These are phyloP conservation scores for Hypomontagnella monticulosa DNA, from an alignment of 495 filamentous ascomycete genomes.

Conservation along the genomic window DNA sequence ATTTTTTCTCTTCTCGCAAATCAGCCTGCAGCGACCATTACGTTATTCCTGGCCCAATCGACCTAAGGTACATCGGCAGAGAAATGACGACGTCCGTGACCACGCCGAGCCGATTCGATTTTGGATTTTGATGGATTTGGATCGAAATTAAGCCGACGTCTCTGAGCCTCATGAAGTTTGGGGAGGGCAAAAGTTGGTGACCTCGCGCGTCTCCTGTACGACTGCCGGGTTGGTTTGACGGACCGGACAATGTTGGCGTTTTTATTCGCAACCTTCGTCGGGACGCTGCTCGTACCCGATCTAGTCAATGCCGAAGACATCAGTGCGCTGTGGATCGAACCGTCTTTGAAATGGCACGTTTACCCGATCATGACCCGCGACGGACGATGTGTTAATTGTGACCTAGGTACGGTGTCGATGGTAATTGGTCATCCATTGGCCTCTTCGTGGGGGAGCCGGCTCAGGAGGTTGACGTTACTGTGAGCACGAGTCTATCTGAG, in stretches of 20 bases:
- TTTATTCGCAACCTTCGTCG: constrained; percentile 48
- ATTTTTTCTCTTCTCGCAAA: constrained; percentile 29
- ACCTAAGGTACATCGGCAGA: constrained; percentile 26
- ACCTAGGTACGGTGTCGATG: constrained; percentile 60
- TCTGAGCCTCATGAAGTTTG: constrained; percentile 44
- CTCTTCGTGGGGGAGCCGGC: constrained; percentile 65
- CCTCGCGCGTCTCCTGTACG: constrained; percentile 44
- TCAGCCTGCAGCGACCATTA: constrained; percentile 13
- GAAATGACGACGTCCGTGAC: constrained; percentile 21
- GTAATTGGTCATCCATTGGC: constrained; percentile 62
- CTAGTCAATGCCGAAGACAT: constrained; percentile 44
- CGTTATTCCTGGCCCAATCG: constrained; percentile 18
- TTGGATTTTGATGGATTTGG: constrained; percentile 40
- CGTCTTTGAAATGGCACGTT: constrained; percentile 55
- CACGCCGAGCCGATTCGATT: constrained; percentile 15
- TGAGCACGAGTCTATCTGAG: constrained; percentile 65
- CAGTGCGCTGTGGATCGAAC: constrained; percentile 54
- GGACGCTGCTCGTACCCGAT: constrained; percentile 51
- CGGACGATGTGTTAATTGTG: constrained; percentile 37
- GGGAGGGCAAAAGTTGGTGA: constrained; percentile 43
- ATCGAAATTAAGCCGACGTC: constrained; percentile 20
- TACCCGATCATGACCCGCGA: constrained; percentile 4
- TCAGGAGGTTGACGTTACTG: constrained; percentile 65
- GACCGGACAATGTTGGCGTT: constrained; percentile 45
- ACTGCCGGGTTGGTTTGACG: constrained; percentile 40